Evolutionary conservation across 2,329 filamentous ascomycete genomes (phyloP).

Genomic region (Metarhizium brunneum): DNA sequence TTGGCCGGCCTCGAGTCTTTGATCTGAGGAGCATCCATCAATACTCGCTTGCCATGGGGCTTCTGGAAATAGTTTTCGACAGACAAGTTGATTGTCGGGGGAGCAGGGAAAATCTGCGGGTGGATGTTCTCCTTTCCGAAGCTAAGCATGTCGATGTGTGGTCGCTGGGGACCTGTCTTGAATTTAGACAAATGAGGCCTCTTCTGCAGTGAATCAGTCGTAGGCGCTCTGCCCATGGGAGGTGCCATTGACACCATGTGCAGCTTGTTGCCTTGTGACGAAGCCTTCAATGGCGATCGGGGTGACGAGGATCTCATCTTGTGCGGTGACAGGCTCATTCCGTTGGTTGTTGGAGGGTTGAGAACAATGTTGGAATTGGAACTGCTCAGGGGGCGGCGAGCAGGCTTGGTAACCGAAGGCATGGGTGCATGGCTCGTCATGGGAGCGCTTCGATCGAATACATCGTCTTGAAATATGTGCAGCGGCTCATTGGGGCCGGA

Average conservation of each 20-base stretch:
- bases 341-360: slow-evolving; percentile 47
- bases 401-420: slow-evolving; percentile 38
- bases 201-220: slow-evolving; percentile 62
- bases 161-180: slow-evolving; percentile 47
- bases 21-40: slow-evolving; percentile 65
- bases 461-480: slow-evolving; percentile 44
- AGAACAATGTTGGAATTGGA: slow-evolving; percentile 56
- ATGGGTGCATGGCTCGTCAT: slow-evolving; percentile 49
- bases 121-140: slow-evolving; percentile 50
- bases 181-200: slow-evolving; percentile 51
- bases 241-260: slow-evolving; percentile 60
- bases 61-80: slow-evolving; percentile 46
- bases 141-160: slow-evolving; percentile 31
- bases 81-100: slow-evolving; percentile 36
- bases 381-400: slow-evolving; percentile 37
- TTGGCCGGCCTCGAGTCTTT: slow-evolving; percentile 60
- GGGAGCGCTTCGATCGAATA: slow-evolving; percentile 33
- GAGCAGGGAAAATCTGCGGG: slow-evolving; percentile 39
- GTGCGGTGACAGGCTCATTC: slow-evolving; percentile 55
- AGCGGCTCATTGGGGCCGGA: slow-evolving; percentile 36
- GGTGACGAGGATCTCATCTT: slow-evolving; percentile 57
- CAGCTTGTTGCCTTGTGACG: slow-evolving; percentile 46
- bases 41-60: slow-evolving; percentile 45
- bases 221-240: slow-evolving; percentile 42
- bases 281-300: slow-evolving; percentile 46